Base-by-base conservation (phyloP, 345 rosid species). In the Hevea brasiliensis region DNA sequence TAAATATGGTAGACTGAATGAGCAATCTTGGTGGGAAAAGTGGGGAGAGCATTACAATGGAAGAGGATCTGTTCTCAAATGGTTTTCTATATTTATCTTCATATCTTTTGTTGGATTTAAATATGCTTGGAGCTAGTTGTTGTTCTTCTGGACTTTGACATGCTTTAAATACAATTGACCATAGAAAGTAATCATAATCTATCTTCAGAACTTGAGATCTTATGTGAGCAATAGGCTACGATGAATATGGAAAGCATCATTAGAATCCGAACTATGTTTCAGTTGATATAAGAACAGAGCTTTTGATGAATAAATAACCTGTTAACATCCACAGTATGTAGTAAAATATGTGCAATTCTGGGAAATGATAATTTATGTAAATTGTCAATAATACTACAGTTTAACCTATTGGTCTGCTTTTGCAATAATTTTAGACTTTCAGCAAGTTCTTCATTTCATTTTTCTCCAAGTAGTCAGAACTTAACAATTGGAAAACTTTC, bases 1-100 rank as follows among this genome's bases (percentile, higher is more conserved):
- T 75, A 95, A 95, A 83, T 90, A 92, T 69, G 99, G 99, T 74
- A 86, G 92, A 81, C 81, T 92, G 70, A 95, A 95, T 77, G 99
- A 92, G 82, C 97, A 95, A 72, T 95, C 99, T 24, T 95, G 99
- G 98, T 95, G 99, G 99, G 99, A 95, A 80, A 95, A 95, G 77
- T 95, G 99, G 99, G 99, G 99, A 73, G 99, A 95, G 79, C 91
- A 95, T 81, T 95, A 89, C 67, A 98, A 95, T 81, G 99, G 99
- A 83, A 82, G 91, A 81, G 99, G 99, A 86, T 92, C 98, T 61
- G 93, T 95, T 81, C 87, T 92, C 51, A 95, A 95, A 95, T 95
- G 99, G 99, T 95, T 72, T 55, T 67, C 72, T 67, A 77, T 32
- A 6, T 48, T 14, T 59, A 35, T 35, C 63, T 37, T 57, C 61